phyloP scores from a whole-genome alignment of 257 asterid species.

The Petunia secreta region DNA sequence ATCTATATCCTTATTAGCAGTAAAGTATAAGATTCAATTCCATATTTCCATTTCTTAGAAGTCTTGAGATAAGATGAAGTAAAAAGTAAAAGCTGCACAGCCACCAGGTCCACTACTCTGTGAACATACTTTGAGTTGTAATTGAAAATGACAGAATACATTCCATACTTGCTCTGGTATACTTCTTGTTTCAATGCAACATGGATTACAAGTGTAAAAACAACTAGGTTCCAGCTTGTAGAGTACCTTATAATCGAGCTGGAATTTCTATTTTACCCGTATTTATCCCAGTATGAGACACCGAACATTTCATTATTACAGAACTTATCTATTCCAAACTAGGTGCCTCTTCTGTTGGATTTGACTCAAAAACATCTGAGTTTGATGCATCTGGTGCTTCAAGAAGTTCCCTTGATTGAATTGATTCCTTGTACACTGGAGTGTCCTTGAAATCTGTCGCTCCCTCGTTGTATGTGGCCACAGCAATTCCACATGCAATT shows the following conservation, averaged over 20 bases:
- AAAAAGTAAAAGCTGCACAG: background rate
- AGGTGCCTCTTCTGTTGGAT: constrained; percentile 94
- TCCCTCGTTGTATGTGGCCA: constrained; percentile 77
- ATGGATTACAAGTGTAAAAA: background rate
- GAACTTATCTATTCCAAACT: constrained; percentile 62
- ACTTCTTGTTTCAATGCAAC: constrained; percentile 8
- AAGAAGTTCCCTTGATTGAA: constrained; percentile 72
- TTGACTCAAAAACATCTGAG: constrained; percentile 84
- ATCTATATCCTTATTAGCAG: too few relatives aligned
- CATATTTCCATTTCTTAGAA: too few relatives aligned
- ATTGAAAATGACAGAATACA: background rate
- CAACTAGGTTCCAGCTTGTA: constrained; percentile 14
- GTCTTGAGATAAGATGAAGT: background rate
- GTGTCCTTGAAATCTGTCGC: constrained; percentile 94
- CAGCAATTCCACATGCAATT: constrained; percentile 84
- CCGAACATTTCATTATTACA: background rate
- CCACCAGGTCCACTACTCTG: background rate
- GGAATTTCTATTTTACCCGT: constrained; percentile 15
- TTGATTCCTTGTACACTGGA: constrained; percentile 81
- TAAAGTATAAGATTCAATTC: constrained; percentile 8
- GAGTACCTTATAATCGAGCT: background rate
- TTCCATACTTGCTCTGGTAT: background rate
- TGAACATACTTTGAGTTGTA: constrained; percentile 7
- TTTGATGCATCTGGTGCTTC: constrained; percentile 79
- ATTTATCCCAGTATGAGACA: constrained; percentile 18